A percentile compares a stretch with the other conserved stretches of the same genome.
These are phyloP conservation scores for Ascochyta viciae-villosae DNA, from an alignment of 2,329 filamentous ascomycete species.

Conservation along the genomic window DNA sequence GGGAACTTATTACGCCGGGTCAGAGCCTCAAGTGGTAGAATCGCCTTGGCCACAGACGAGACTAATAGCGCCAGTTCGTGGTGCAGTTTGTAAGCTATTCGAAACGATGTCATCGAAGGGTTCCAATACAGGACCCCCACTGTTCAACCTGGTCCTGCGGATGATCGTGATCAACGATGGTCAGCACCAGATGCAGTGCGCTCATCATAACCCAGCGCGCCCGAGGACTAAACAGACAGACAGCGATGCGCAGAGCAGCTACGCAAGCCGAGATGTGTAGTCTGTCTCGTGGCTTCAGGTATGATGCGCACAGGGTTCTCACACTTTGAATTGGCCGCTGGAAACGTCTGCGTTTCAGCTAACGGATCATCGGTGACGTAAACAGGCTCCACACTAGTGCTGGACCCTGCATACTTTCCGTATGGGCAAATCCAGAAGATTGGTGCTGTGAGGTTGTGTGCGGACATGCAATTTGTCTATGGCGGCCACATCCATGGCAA, in stretches of 20 bases:
- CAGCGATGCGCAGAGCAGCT: conserved; percentile 4
- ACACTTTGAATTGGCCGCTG: conserved; percentile 14
- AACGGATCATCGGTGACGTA: conserved; percentile 28
- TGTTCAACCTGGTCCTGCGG: neutral
- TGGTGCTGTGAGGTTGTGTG: conserved; percentile 7
- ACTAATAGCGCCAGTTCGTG: neutral
- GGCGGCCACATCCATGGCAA: conserved; percentile 3
- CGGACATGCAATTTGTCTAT: conserved; percentile 2
- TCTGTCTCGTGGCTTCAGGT: conserved; percentile 21
- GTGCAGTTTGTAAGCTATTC: neutral
- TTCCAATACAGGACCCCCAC: conserved; percentile 8
- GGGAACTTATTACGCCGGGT: neutral
- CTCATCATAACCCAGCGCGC: neutral
- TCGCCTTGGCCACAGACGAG: neutral
- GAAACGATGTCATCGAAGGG: conserved; percentile 6
- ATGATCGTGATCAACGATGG: neutral
- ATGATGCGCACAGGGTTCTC: conserved; percentile 23
- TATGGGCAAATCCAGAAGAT: conserved; percentile 7
- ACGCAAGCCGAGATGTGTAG: conserved; percentile 25
- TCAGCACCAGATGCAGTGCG: neutral
- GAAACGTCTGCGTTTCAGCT: conserved; percentile 33
- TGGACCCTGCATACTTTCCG: conserved; percentile 25
- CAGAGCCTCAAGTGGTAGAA: conserved; percentile 2
- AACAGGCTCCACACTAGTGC: conserved; percentile 10
- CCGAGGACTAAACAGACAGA: neutral